Percentiles rank a stretch among this genome's conserved stretches.
These are phyloP conservation scores for Aureobasidium musti DNA, from an alignment of 2,329 filamentous ascomycete genomes.

Conservation along the genomic window DNA sequence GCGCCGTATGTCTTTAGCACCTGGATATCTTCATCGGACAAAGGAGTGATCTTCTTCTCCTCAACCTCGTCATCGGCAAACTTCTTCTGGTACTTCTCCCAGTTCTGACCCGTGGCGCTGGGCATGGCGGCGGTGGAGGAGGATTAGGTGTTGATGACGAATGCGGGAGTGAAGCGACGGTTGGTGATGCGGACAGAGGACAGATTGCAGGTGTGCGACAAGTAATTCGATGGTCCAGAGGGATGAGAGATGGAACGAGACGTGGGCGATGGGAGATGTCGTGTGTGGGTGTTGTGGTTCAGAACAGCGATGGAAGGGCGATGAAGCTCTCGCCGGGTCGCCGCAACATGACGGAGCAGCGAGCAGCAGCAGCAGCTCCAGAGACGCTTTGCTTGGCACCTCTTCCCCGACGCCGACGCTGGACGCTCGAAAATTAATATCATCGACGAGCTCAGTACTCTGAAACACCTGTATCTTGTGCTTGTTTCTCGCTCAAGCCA, in stretches of 20 bases:
- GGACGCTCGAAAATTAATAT: constrained; percentile 21
- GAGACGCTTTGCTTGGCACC: background rate
- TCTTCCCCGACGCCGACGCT: constrained; percentile 18
- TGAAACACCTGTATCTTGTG: background rate
- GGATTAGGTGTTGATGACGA: constrained; percentile 23
- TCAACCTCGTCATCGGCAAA: constrained; percentile 96
- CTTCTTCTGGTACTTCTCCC: constrained; percentile 99
- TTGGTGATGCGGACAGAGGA: background rate
- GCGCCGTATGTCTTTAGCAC: constrained; percentile 97
- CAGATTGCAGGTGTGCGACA: background rate
- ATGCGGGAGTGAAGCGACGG: constrained; percentile 21
- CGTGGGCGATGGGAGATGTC: background rate
- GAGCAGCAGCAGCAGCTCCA: constrained; percentile 1
- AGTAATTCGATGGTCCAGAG: background rate
- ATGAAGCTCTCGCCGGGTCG: constrained; percentile 12
- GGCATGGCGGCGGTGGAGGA: constrained; percentile 64
- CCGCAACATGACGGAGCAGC: constrained; percentile 18
- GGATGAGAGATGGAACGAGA: background rate
- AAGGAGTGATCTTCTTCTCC: constrained; percentile 99
- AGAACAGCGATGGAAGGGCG: background rate
- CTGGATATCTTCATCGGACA: constrained; percentile 97
- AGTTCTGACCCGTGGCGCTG: constrained; percentile 88
- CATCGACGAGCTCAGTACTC: background rate
- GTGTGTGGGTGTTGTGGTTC: background rate
- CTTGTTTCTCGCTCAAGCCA: background rate